Conservation (phyloP, 2,329 filamentous ascomycete species). For the Elsinoe fawcettii region DNA sequence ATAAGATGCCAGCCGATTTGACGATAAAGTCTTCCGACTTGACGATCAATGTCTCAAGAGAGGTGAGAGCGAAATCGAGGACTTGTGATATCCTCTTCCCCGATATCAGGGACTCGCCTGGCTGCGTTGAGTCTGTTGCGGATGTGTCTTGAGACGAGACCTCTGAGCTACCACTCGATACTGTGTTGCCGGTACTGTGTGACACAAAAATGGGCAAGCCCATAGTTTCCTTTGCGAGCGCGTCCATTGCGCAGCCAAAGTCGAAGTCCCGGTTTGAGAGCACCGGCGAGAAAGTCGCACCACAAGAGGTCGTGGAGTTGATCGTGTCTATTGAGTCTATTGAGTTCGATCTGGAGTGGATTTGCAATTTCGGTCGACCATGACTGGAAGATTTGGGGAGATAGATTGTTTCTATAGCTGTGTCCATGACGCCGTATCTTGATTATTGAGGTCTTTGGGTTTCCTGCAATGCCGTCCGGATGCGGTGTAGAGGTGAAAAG, state of each 20-base stretch:
- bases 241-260: constrained; percentile 7
- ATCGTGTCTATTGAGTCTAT: neutral
- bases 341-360: constrained; percentile 2
- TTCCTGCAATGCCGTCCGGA: neutral
- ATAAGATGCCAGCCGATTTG: constrained; percentile 1
- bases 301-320: neutral
- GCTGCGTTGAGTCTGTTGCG: neutral
- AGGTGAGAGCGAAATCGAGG: constrained; percentile 13
- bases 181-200: neutral
- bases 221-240: constrained; percentile 15
- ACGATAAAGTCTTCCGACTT: constrained; percentile 13
- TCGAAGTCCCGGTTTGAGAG: neutral
- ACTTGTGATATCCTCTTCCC: constrained; percentile 9
- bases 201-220: constrained; percentile 16
- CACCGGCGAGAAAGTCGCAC: neutral
- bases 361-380: neutral
- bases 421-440: neutral
- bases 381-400: neutral
- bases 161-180: neutral
- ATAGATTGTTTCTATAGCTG: neutral
- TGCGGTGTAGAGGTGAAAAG: neutral
- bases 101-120: neutral
- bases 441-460: constrained; percentile 3
- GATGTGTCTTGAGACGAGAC: neutral
- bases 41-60: constrained; percentile 1